These are phyloP conservation scores for Erigeron philadelphicus DNA, from an alignment of 140 eudicot genomes.

Conservation along the genomic window DNA sequence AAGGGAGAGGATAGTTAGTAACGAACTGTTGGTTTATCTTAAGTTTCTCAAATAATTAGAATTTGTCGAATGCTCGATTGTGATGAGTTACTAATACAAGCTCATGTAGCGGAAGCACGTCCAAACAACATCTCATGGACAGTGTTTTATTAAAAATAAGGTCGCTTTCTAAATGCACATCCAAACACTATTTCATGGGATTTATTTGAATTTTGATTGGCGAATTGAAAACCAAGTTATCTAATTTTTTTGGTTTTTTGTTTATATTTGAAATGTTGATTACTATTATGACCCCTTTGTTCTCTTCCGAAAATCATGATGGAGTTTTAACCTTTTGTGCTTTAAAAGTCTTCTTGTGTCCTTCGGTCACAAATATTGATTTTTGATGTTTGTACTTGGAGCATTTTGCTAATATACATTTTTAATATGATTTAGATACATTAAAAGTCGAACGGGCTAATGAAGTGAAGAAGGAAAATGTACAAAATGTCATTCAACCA, in stretches of 20 bases:
- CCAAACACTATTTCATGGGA: slow-evolving; percentile 2
- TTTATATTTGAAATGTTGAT: slow-evolving; percentile 6
- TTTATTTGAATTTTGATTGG: not conserved
- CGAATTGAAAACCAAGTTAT: slow-evolving; percentile 5
- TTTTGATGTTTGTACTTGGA: slow-evolving; percentile 4
- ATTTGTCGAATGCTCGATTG: too few relatives aligned
- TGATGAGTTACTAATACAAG: too few relatives aligned
- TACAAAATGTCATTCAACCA: slow-evolving; percentile 31
- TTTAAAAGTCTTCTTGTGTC: slow-evolving; percentile 30
- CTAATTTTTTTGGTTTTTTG: not conserved
- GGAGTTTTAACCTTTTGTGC: slow-evolving; percentile 30
- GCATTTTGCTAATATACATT: slow-evolving; percentile 7
- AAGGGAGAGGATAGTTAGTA: too few relatives aligned
- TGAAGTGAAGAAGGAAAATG: slow-evolving; percentile 35
- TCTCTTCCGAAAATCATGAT: slow-evolving; percentile 19
- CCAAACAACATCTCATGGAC: not conserved
- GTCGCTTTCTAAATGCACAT: slow-evolving; percentile 17
- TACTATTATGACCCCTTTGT: slow-evolving; percentile 16
- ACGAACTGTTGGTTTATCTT: too few relatives aligned
- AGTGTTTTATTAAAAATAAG: not conserved
- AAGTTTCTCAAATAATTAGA: too few relatives aligned
- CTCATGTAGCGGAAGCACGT: not conserved
- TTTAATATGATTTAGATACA: slow-evolving; percentile 34
- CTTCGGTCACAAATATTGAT: slow-evolving; percentile 1
- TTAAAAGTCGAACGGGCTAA: slow-evolving; percentile 28